Evolutionary conservation across 495 filamentous ascomycete genomes (phyloP).

Genomic region (Ramalina peruviana): DNA sequence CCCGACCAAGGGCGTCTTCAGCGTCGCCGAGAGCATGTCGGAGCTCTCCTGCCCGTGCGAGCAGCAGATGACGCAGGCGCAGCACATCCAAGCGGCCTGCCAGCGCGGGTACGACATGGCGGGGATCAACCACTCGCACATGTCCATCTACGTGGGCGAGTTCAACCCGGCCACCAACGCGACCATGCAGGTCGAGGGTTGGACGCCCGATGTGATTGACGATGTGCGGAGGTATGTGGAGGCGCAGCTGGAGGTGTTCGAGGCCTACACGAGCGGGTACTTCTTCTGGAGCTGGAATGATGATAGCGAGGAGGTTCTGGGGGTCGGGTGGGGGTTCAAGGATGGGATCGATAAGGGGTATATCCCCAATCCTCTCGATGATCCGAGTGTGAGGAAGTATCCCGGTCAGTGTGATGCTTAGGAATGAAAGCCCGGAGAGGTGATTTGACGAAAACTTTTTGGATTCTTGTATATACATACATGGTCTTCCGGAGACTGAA

Average conservation of each 20-base stretch:
- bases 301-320: slow-evolving; percentile 12
- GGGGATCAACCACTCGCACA: slow-evolving; percentile 8
- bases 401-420: slow-evolving; percentile 18
- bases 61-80: slow-evolving; percentile 14
- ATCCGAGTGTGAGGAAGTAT: slow-evolving; percentile 14
- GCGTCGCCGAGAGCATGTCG: slow-evolving; percentile 14
- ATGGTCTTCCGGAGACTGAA: too few relatives aligned
- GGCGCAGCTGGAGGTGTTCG: slow-evolving; percentile 27
- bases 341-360: slow-evolving; percentile 22
- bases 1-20: slow-evolving; percentile 14
- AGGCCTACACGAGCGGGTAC: slow-evolving; percentile 21
- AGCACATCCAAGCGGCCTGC: slow-evolving; percentile 26
- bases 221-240: slow-evolving; percentile 25
- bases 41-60: slow-evolving; percentile 3
- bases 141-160: slow-evolving; percentile 28
- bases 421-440: too few relatives aligned
- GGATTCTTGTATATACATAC: slow-evolving; percentile 1
- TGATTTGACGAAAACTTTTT: neutral
- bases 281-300: slow-evolving; percentile 28
- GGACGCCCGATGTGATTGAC: slow-evolving; percentile 19
- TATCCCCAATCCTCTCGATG: slow-evolving; percentile 24
- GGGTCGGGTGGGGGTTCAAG: slow-evolving; percentile 22
- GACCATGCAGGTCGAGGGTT: slow-evolving; percentile 10
- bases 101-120: slow-evolving; percentile 17
- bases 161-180: slow-evolving; percentile 21